Conservation (phyloP, 2,329 filamentous ascomycete genomes). For the Cyclaneusma minus region DNA sequence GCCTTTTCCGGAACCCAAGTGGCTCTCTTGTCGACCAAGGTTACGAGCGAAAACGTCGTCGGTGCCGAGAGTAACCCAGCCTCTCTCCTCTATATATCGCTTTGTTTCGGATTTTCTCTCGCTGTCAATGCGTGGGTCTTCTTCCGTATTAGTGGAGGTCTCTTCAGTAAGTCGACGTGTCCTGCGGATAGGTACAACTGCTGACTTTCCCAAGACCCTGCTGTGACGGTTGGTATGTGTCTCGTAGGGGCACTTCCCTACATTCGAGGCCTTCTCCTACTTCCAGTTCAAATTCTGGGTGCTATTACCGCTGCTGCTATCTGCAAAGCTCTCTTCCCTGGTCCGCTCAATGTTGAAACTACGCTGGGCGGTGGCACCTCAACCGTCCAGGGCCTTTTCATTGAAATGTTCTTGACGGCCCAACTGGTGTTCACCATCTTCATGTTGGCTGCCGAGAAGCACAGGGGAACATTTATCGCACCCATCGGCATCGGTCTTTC, state of each 20-base stretch:
- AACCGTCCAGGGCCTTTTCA: constrained; percentile 27
- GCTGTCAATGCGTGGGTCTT: constrained; percentile 40
- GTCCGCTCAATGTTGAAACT: constrained; percentile 24
- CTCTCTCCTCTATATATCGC: constrained; percentile 19
- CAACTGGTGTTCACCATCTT: constrained; percentile 30
- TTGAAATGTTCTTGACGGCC: constrained; percentile 29
- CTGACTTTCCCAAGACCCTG: no score
- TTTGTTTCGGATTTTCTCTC: constrained; percentile 19
- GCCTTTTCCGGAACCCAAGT: constrained; percentile 13
- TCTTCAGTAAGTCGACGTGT: constrained; percentile 19
- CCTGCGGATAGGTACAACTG: constrained; percentile 13
- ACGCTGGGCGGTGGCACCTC: constrained; percentile 22
- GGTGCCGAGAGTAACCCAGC: constrained; percentile 23
- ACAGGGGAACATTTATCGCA: constrained; percentile 55
- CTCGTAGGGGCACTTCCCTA: constrained; percentile 12
- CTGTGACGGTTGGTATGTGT: constrained; percentile 15
- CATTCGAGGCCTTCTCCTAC: constrained; percentile 12
- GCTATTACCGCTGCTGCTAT: constrained; percentile 21
- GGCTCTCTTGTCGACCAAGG: constrained; percentile 12
- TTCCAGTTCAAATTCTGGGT: constrained; percentile 16
- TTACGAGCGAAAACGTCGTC: constrained; percentile 18
- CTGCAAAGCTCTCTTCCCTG: constrained; percentile 25
- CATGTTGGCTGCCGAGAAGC: constrained; percentile 43
- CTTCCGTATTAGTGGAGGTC: constrained; percentile 30
- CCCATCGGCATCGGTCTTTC: constrained; percentile 58